Evolutionary conservation across 331 rosid genomes (phyloP).

Genomic region (Arachis monticola): DNA sequence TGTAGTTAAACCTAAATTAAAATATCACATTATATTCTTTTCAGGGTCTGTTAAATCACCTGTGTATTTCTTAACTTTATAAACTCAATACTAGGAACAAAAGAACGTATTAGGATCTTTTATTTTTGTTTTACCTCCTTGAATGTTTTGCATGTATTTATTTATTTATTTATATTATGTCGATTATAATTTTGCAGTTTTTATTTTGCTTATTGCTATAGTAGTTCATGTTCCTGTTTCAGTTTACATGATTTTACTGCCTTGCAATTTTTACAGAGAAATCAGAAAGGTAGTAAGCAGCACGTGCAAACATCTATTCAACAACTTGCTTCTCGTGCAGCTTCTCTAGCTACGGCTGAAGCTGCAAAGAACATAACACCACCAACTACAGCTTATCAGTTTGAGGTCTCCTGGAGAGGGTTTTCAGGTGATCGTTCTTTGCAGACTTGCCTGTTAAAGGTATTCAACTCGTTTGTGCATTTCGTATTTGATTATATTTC

Average conservation of each 20-base stretch:
- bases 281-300: conserved; percentile 45
- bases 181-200: conserved; percentile 16
- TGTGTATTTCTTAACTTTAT: conserved; percentile 5
- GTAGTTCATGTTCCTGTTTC: not conserved
- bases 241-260: conserved; percentile 15
- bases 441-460: conserved; percentile 78
- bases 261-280: conserved; percentile 53
- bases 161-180: not conserved
- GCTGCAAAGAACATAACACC: conserved; percentile 67
- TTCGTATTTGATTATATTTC: conserved; percentile 30
- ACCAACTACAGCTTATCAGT: conserved; percentile 88
- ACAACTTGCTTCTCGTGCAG: conserved; percentile 84
- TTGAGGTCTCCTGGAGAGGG: conserved; percentile 86
- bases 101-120: conserved; percentile 20
- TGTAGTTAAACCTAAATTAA: no score
- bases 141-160: not conserved
- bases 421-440: conserved; percentile 66
- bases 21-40: conserved; percentile 6
- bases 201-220: not conserved
- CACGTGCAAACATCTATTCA: conserved; percentile 64
- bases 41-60: not conserved
- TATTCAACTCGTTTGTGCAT: conserved; percentile 35
- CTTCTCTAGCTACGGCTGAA: conserved; percentile 70
- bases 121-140: not conserved
- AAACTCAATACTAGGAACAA: conserved; percentile 21